These are phyloP conservation scores for Celoporthe dispersa DNA, from an alignment of 2,329 filamentous ascomycete genomes.

Conservation along the genomic window DNA sequence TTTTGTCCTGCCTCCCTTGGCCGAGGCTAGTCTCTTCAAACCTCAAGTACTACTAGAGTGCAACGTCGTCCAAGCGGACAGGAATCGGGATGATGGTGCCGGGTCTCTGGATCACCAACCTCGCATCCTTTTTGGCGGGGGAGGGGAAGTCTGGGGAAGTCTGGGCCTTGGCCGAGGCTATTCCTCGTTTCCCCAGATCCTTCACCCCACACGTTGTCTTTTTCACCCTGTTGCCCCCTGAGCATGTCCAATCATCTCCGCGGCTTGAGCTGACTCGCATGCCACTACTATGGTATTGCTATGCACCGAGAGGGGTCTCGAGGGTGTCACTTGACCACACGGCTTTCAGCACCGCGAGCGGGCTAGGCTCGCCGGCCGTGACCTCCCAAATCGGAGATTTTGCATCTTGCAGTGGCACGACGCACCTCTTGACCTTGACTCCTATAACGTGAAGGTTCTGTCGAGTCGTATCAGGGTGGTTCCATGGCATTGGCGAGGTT, in stretches of 20 bases:
- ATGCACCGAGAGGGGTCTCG: neutral
- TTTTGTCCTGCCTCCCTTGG: neutral
- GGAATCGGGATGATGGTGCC: neutral
- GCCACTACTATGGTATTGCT: too few species aligned
- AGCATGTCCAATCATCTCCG: neutral
- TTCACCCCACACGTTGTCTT: neutral
- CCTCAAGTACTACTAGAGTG: neutral
- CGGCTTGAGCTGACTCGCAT: neutral
- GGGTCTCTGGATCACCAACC: neutral
- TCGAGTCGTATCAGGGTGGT: neutral
- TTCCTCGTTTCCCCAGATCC: neutral
- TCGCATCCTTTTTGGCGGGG: neutral
- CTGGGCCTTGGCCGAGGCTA: slow-evolving; percentile 1
- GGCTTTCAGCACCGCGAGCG: neutral
- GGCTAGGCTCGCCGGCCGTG: slow-evolving; percentile 2
- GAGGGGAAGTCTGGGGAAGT: neutral
- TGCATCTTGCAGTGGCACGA: neutral
- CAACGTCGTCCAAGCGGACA: neutral
- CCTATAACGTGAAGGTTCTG: neutral
- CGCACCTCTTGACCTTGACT: neutral
- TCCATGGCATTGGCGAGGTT: neutral
- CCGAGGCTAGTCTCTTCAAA: neutral
- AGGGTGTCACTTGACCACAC: neutral
- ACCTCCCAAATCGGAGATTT: neutral
- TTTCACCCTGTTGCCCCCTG: neutral